Evolutionary conservation across 768 basidiomycete genomes (phyloP), one percentile per base, ranked within the genome.

Genomic region (Pilatotrama ljubarskyi): DNA sequence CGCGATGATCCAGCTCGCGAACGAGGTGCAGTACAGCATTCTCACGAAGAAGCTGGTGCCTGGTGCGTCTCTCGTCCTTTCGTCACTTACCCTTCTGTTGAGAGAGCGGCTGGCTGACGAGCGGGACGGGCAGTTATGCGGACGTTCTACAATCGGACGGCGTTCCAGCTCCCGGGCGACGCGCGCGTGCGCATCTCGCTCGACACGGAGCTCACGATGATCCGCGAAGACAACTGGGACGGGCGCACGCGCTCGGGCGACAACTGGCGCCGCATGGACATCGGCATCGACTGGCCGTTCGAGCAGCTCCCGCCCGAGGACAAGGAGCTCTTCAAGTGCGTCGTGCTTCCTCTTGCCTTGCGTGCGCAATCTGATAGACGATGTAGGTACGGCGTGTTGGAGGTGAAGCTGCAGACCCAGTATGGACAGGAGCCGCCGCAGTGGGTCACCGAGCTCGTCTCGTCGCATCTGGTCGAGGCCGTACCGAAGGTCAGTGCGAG

Each of bases 141-240:
- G 18, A 93, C 95, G 9, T 99, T 98, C 77, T 99, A 98, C 77
- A 97, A 98, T 70, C 90, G 97, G 41, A 98, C 97, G 14, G 97
- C 97, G 1, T 99, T 99, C 81, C 97, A 99, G 75, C 84, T 99
- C 22, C 97, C 97, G 9, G 96, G 96, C 20, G 96, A 99, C 70
- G 96, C 95, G n/a, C 86, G 93, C 51, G 97, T 99, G 37, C 94
- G 97, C 51, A 98, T 99, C 61, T 98, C 97, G 17, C 86, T 99
- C 60, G 97, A 99, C 70, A 99, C 97, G 0, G 93, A 98, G 72
- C 83, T 99, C 35, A 90, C 92, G 3, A 87, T 99, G 83, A 74
- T 97, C 53, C 84, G 97, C 62, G 97, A 99, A 74, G 97, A 98
- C 69, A 92, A 97, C 69, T 98, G 95, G 92, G 95, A 98, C 72